phyloP scores from a whole-genome alignment of 2,329 filamentous ascomycete genomes.

The Neurospora sp. region DNA sequence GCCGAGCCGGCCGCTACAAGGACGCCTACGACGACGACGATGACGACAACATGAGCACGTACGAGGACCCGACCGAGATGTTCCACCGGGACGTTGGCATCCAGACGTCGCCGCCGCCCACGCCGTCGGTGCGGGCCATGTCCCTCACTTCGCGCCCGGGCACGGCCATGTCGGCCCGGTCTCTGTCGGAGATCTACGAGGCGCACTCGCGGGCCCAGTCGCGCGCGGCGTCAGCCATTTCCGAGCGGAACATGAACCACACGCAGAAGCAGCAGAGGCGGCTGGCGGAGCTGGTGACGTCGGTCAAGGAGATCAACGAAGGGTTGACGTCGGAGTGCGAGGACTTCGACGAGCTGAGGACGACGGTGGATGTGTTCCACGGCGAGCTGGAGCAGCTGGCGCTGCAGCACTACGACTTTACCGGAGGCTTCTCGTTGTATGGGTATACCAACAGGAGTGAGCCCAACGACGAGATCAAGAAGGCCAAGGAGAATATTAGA shows the following conservation, averaged over 20 bases:
- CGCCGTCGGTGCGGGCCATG: constrained; percentile 21
- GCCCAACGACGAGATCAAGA: constrained; percentile 61
- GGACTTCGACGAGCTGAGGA: constrained; percentile 40
- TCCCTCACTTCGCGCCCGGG: constrained; percentile 3
- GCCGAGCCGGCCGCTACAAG: constrained; percentile 9
- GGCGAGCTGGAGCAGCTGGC: constrained; percentile 56
- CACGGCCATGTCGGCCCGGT: constrained; percentile 1
- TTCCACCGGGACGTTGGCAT: constrained; percentile 75
- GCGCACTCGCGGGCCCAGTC: background rate
- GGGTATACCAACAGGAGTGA: constrained; percentile 36
- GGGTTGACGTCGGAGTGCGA: constrained; percentile 35
- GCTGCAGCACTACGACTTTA: constrained; percentile 31
- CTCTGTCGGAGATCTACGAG: background rate
- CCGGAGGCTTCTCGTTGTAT: constrained; percentile 31
- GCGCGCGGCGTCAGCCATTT: background rate
- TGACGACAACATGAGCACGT: constrained; percentile 34
- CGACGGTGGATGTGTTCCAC: constrained; percentile 46
- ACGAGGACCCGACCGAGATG: constrained; percentile 61
- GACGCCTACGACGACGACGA: constrained; percentile 10
- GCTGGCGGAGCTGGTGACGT: constrained; percentile 32
- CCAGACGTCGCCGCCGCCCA: constrained; percentile 53
- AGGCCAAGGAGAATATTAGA: constrained; percentile 64
- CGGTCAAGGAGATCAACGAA: constrained; percentile 32
- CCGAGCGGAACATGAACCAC: constrained; percentile 2
- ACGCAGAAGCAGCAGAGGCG: constrained; percentile 27